Evolutionary conservation across 345 rosid species (phyloP), one percentile per base, ranked within the genome.

Genomic region (Arabis hirsuta): DNA sequence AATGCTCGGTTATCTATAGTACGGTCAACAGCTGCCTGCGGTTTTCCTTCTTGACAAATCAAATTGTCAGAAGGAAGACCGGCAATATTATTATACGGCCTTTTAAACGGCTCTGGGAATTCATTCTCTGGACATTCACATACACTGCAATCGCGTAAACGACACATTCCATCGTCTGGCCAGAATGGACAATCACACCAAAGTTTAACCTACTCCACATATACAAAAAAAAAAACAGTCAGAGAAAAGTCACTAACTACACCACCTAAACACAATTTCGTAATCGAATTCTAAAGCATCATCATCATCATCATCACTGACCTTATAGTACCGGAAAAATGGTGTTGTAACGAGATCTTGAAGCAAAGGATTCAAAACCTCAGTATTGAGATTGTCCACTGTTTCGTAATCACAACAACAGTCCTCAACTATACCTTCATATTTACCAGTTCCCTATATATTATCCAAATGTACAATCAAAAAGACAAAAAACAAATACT

Each of bases 111-210:
- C 76, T 90, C 90, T 0, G 98, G 98, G 74, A 92, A 96, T 70
- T 96, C 99, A 67, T 62, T 87, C 62, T 96, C 97, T 27, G 97
- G 98, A 80, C 98, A 96, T 72, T 92, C 99, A 74, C 98, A 92
- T 36, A 96, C 97, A 60, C 98, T 92, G 73, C 99, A 96, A 82
- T 96, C 97, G 76, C 96, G 85, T 80, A 96, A 80, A 55, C 78
- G 91, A 72, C 98, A 96, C 99, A 96, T 92, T 55, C 97, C 90
- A 80, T 95, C 97, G 76, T 89, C 97, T 2, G 89, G 96, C 99
- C 96, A 89, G 81, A 90, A 89, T 20, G 96, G 97, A 79, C 99
- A 96, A 69, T 96, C 88, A 83, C 99, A 96, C 99, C 93, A 89
- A 26, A 94, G 74, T 72, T 89, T 94, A 76, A 87, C 96, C 98